Conservation (phyloP, 1,284 basidiomycete genomes). For the Apiotrichum sp. region DNA sequence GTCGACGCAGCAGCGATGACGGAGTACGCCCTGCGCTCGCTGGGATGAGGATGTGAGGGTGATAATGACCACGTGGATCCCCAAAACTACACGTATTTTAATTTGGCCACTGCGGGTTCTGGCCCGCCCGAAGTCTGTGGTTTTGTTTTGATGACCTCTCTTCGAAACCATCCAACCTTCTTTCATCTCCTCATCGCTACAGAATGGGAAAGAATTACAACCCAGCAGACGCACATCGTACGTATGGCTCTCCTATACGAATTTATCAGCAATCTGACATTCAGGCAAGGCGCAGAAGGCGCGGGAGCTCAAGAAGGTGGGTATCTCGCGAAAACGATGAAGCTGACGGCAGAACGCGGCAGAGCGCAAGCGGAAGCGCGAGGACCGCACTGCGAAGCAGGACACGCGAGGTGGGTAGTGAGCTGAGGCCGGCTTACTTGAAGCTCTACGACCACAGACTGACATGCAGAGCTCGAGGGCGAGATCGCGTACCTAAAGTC, state of each 20-base stretch:
- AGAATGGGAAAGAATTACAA: constrained; percentile 35
- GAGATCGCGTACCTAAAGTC: constrained; percentile 38
- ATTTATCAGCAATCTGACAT: not conserved
- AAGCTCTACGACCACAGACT: not conserved
- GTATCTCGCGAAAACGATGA: constrained; percentile 7
- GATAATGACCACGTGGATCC: no score
- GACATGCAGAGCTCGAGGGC: constrained; percentile 37
- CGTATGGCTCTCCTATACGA: not conserved
- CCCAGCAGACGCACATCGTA: constrained; percentile 77
- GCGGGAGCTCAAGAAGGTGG: constrained; percentile 84
- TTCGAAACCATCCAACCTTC: no score
- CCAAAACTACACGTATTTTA: no score
- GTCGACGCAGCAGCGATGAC: not conserved
- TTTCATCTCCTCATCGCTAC: not conserved
- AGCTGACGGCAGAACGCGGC: constrained; percentile 64
- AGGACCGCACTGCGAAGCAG: constrained; percentile 77
- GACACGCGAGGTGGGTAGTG: constrained; percentile 63
- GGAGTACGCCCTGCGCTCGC: not conserved
- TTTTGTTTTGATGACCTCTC: not conserved
- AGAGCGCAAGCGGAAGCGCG: constrained; percentile 66
- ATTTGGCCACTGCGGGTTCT: no score
- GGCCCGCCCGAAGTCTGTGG: not conserved
- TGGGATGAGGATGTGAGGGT: no score
- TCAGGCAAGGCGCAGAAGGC: constrained; percentile 77
- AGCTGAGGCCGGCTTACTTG: not conserved